Evolutionary conservation across 75 land plant species (phyloP).

Genomic region (Pseudotsuga menziesii): DNA sequence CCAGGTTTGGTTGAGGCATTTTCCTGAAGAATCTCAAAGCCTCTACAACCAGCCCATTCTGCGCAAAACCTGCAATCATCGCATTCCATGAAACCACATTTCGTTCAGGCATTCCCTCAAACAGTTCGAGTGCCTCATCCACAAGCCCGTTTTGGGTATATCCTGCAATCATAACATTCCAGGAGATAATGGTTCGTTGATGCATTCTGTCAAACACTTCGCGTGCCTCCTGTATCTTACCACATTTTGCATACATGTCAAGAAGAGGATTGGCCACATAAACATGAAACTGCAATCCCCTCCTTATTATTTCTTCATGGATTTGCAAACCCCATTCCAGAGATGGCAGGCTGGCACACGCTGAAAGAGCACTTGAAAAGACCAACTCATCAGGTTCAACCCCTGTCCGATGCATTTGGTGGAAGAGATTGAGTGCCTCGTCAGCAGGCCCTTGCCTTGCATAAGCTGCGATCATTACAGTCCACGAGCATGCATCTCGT

Average conservation of each 20-base stretch:
- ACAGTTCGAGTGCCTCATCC: conserved; percentile 28
- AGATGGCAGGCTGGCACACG: conserved; percentile 39
- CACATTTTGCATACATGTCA: conserved; percentile 62
- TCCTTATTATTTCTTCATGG: conserved; percentile 40
- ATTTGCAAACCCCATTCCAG: conserved; percentile 28
- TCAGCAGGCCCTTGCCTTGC: conserved; percentile 29
- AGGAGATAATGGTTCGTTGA: conserved; percentile 40
- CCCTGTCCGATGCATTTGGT: conserved; percentile 32
- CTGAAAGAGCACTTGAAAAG: conserved; percentile 46
- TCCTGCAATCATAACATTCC: conserved; percentile 60
- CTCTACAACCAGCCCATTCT: conserved; percentile 14
- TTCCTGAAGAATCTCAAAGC: conserved; percentile 24
- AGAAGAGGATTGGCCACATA: conserved; percentile 47
- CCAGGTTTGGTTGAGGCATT: conserved; percentile 18
- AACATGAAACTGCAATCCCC: conserved; percentile 15
- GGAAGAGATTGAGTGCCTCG: conserved; percentile 34
- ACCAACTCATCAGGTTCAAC: conserved; percentile 33
- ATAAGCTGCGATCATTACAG: conserved; percentile 47
- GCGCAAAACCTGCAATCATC: conserved; percentile 33
- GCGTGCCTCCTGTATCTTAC: conserved; percentile 23
- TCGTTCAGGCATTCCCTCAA: conserved; percentile 43
- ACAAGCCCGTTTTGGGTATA: conserved; percentile 38
- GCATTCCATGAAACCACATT: conserved; percentile 65
- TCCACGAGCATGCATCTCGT: conserved; percentile 42
- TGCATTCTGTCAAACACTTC: conserved; percentile 37